Conservation (phyloP, 495 filamentous ascomycete species). For the Hypoxylon rickii region DNA sequence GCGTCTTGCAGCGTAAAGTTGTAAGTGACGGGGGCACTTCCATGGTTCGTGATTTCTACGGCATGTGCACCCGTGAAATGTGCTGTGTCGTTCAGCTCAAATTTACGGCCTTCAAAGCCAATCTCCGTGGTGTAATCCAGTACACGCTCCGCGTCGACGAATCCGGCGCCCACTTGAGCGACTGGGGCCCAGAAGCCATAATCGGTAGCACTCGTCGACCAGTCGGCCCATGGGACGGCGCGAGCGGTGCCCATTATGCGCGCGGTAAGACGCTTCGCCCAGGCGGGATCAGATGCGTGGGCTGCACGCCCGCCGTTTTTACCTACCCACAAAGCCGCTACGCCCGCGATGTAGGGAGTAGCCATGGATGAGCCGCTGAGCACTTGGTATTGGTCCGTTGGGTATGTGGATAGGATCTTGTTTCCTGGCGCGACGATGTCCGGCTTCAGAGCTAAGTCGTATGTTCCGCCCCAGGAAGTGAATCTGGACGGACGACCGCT, state of each 20-base stretch:
- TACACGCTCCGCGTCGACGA: constrained; percentile 62
- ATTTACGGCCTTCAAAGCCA: constrained; percentile 67
- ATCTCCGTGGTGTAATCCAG: constrained; percentile 66
- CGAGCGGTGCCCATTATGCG: constrained; percentile 40
- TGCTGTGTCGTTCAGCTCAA: constrained; percentile 51
- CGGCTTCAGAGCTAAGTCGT: constrained; percentile 50
- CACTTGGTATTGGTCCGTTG: constrained; percentile 43
- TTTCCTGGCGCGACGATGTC: constrained; percentile 53
- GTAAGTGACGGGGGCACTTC: constrained; percentile 38
- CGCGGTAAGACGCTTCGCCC: constrained; percentile 34
- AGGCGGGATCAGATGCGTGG: constrained; percentile 15
- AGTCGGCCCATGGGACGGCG: constrained; percentile 50
- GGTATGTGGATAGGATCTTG: constrained; percentile 53
- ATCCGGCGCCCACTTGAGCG: constrained; percentile 48
- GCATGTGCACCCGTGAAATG: constrained; percentile 36
- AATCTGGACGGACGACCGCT: constrained; percentile 42
- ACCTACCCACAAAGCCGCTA: constrained; percentile 47
- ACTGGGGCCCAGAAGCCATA: constrained; percentile 42
- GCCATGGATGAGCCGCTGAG: constrained; percentile 58
- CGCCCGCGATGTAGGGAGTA: constrained; percentile 54
- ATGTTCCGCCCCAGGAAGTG: constrained; percentile 53
- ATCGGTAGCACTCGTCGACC: constrained; percentile 36
- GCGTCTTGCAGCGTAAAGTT: constrained; percentile 29
- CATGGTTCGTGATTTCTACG: constrained; percentile 48
- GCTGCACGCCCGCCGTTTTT: constrained; percentile 32